These are phyloP conservation scores for Gilbertella persicaria DNA, from an alignment of 371 early-diverging fungal species.

Conservation along the genomic window DNA sequence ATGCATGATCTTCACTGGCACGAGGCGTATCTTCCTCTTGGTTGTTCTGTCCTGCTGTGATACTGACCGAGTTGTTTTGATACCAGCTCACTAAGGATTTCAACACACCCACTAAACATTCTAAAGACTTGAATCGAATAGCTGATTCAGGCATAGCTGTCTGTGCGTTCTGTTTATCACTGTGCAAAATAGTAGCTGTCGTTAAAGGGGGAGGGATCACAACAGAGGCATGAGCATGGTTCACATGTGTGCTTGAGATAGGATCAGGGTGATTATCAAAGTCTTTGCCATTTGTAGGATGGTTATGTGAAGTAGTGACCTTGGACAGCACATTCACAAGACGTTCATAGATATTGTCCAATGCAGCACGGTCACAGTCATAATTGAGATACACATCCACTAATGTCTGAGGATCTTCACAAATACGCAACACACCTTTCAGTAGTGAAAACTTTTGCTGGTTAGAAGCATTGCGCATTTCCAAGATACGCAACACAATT, in stretches of 20 bases:
- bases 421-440: constrained; percentile 47
- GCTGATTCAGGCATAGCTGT: constrained; percentile 46
- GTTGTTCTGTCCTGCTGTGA: constrained; percentile 30
- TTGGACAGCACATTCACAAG: constrained; percentile 59
- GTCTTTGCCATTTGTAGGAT: constrained; percentile 30
- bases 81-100: constrained; percentile 58
- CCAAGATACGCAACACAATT: constrained; percentile 70
- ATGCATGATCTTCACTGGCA: constrained; percentile 45
- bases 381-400: constrained; percentile 97
- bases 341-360: constrained; percentile 59
- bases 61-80: constrained; percentile 48
- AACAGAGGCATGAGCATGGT: constrained; percentile 22
- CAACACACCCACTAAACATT: constrained; percentile 58
- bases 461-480: constrained; percentile 60
- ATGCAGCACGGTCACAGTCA: constrained; percentile 77
- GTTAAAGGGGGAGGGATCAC: constrained; percentile 54
- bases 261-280: constrained; percentile 30
- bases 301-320: constrained; percentile 48
- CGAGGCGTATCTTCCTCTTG: constrained; percentile 42
- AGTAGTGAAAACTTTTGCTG: constrained; percentile 56
- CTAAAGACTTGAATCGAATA: constrained; percentile 53
- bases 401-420: constrained; percentile 82
- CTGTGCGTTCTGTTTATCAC: constrained; percentile 48
- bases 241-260: constrained; percentile 14
- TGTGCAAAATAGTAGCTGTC: constrained; percentile 45